Percentiles rank a stretch among this genome's conserved stretches.
Evolutionary conservation across 371 early-diverging fungal species (phyloP).

Genomic region (Mucor piriformis): DNA sequence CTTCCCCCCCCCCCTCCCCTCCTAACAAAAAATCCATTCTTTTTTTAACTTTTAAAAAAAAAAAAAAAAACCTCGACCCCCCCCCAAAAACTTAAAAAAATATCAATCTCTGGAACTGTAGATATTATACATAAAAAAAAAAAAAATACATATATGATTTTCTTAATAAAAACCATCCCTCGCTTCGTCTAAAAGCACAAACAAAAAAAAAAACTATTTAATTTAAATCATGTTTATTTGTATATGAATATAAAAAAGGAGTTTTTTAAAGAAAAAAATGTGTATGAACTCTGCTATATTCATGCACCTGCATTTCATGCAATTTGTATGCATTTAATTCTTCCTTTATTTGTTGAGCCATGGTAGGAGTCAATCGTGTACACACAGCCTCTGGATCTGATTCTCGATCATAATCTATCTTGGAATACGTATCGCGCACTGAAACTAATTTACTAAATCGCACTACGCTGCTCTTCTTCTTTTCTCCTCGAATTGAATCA

Average conservation of each 20-base stretch:
- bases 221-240: not conserved
- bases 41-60: not conserved
- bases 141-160: not conserved
- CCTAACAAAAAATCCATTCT: not conserved
- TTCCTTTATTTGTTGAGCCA: conserved; percentile 70
- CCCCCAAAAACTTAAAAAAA: too few relatives aligned
- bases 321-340: conserved; percentile 76
- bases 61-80: too few relatives aligned
- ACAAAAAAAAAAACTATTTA: not conserved
- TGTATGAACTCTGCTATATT: conserved; percentile 66
- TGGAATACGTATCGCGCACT: conserved; percentile 65
- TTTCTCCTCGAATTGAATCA: conserved; percentile 2
- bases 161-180: not conserved
- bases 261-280: conserved; percentile 58
- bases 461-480: conserved; percentile 4
- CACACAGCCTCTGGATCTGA: conserved; percentile 65
- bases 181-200: conserved; percentile 16
- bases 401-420: conserved; percentile 68
- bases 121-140: conserved; percentile 11
- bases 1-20: not conserved
- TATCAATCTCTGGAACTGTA: conserved; percentile 25
- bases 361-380: conserved; percentile 56
- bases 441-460: conserved; percentile 31
- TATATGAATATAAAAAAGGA: not conserved
- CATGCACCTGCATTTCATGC: conserved; percentile 78